Conservation (phyloP, 177 flowering plant species). For the Vitis hybrid region DNA sequence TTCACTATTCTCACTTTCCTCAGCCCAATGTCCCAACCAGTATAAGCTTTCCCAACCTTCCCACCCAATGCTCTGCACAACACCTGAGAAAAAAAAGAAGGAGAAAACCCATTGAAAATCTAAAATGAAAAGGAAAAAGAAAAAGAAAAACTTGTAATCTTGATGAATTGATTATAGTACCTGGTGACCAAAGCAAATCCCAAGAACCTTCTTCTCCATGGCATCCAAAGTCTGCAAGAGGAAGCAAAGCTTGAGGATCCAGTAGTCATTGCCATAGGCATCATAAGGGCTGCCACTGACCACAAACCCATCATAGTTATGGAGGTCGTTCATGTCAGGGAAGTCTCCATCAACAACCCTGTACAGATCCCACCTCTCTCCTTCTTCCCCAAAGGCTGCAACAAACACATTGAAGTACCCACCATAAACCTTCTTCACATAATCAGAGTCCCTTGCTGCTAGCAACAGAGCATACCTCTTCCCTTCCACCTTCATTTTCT, state of each 20-base stretch:
- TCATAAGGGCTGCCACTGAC: conserved; percentile 78
- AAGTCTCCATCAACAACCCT: conserved; percentile 76
- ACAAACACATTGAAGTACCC: conserved; percentile 80
- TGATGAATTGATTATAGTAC: conserved; percentile 20
- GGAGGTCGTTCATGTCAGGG: conserved; percentile 50
- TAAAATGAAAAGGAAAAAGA: not conserved
- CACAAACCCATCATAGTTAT: conserved; percentile 68
- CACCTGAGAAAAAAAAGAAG: conserved; percentile 28
- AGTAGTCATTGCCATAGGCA: conserved; percentile 65
- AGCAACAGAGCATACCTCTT: conserved; percentile 58
- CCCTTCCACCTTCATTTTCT: conserved; percentile 8
- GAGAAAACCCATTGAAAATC: not conserved
- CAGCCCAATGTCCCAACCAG: conserved; percentile 79
- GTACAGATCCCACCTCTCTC: conserved; percentile 68
- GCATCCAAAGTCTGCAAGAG: conserved; percentile 48
- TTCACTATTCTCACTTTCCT: conserved; percentile 50
- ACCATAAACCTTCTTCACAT: conserved; percentile 66
- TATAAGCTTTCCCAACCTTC: conserved; percentile 49
- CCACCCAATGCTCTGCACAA: conserved; percentile 78
- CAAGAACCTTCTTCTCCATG: conserved; percentile 70
- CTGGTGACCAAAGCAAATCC: conserved; percentile 89
- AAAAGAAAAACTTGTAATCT: not conserved
- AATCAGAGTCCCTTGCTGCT: conserved; percentile 73
- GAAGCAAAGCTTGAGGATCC: conserved; percentile 69
- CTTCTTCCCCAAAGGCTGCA: conserved; percentile 63